Conservation (phyloP, 1,139 yeast genomes). For the Magnusiomyces fungicola region DNA sequence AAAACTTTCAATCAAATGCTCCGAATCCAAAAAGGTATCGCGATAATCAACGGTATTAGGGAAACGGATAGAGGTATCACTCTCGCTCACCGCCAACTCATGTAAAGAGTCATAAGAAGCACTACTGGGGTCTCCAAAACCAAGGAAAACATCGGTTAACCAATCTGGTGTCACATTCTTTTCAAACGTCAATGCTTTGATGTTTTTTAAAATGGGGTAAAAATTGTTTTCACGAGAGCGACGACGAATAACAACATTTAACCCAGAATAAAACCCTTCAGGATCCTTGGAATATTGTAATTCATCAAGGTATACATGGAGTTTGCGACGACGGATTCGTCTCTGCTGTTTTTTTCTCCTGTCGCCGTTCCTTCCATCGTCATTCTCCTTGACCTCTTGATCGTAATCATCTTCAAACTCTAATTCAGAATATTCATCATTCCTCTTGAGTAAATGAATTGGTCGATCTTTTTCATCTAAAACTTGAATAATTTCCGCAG, state of each 20-base stretch:
- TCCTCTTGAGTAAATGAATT: slow-evolving; percentile 4
- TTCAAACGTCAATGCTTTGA: slow-evolving; percentile 17
- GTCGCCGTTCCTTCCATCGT: slow-evolving; percentile 8
- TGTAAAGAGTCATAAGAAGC: slow-evolving; percentile 19
- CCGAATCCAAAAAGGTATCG: slow-evolving; percentile 24
- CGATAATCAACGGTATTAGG: slow-evolving; percentile 16
- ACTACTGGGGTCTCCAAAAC: slow-evolving; percentile 30
- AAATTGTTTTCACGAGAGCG: slow-evolving; percentile 22
- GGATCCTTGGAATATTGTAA: slow-evolving; percentile 6
- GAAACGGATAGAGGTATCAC: neutral
- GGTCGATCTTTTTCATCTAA: slow-evolving; percentile 18
- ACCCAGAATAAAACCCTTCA: slow-evolving; percentile 5
- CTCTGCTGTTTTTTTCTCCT: slow-evolving; percentile 14
- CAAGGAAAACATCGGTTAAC: slow-evolving; percentile 34
- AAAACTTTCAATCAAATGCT: slow-evolving; percentile 23
- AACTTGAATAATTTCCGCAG: slow-evolving; percentile 25
- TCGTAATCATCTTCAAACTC: slow-evolving; percentile 4
- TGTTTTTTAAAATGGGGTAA: slow-evolving; percentile 21
- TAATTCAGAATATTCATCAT: neutral
- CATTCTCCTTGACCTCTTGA: slow-evolving; percentile 11
- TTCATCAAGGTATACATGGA: slow-evolving; percentile 18
- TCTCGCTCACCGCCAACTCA: neutral
- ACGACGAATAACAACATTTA: slow-evolving; percentile 25
- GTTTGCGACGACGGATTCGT: slow-evolving; percentile 14
- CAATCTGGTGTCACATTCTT: slow-evolving; percentile 30